Conservation (phyloP, 176 grass and related monocot genomes). For the Triticum monococcum region DNA sequence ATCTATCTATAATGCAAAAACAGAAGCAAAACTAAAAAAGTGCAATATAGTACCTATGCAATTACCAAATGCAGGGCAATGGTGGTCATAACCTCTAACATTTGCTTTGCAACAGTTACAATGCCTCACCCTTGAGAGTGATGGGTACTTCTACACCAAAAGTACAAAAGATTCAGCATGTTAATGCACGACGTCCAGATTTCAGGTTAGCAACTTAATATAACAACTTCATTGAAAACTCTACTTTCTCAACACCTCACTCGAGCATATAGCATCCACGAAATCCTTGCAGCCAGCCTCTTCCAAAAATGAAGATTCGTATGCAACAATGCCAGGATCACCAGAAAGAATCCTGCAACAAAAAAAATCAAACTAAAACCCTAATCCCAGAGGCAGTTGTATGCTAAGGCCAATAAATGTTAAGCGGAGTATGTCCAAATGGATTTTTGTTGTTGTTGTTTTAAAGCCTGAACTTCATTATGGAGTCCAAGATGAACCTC, state of each 20-base stretch:
- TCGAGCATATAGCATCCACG: conserved; percentile 45
- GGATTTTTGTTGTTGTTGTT: neutral
- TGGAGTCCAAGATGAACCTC: neutral
- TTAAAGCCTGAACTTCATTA: neutral
- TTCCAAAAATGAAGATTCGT: conserved; percentile 61
- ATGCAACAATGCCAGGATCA: conserved; percentile 79
- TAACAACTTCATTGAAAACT: conserved; percentile 31
- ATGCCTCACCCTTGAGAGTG: conserved; percentile 69
- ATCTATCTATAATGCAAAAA: conserved; percentile 1
- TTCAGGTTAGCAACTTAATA: conserved; percentile 16
- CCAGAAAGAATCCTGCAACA: conserved; percentile 85
- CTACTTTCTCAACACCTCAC: conserved; percentile 52
- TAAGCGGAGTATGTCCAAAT: neutral
- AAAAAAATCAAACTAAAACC: conserved; percentile 12
- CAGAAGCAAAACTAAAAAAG: conserved; percentile 3
- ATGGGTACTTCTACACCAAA: conserved; percentile 60
- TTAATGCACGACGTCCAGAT: conserved; percentile 28
- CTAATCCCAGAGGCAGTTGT: conserved; percentile 1
- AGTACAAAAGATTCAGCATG: conserved; percentile 7
- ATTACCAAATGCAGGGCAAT: conserved; percentile 94
- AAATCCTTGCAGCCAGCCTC: conserved; percentile 73
- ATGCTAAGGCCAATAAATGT: conserved; percentile 4
- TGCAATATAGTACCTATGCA: conserved; percentile 71
- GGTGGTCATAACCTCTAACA: conserved; percentile 86
- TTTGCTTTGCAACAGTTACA: conserved; percentile 77